phyloP scores from a whole-genome alignment of 2,329 filamentous ascomycete species.

The Pseudopithomyces chartarum region DNA sequence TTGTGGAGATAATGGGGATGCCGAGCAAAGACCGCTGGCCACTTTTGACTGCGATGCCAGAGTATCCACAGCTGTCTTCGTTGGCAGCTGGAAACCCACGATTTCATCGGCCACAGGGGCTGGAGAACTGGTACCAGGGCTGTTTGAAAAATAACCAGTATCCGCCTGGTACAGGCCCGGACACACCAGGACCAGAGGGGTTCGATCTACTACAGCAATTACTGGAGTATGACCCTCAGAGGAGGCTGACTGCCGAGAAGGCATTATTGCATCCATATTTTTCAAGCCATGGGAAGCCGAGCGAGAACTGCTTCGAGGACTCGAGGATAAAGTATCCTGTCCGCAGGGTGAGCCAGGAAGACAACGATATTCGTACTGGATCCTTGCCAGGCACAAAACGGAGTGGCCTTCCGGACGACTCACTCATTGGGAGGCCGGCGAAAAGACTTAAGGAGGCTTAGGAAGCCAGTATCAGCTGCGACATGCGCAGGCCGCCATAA shows the following conservation, averaged over 20 bases:
- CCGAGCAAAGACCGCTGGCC: conserved; percentile 91
- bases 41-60: conserved; percentile 80
- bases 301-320: conserved; percentile 87
- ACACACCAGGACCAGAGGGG: conserved; percentile 65
- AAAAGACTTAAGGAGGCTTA: conserved; percentile 59
- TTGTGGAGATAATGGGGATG: conserved; percentile 92
- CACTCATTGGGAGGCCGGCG: conserved; percentile 60
- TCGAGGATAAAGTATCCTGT: conserved; percentile 87
- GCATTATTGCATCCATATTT: conserved; percentile 95
- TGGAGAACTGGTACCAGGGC: conserved; percentile 70
- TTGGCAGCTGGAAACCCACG: conserved; percentile 52
- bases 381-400: conserved; percentile 91
- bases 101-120: conserved; percentile 58
- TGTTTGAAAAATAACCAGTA: conserved; percentile 56
- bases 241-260: conserved; percentile 83
- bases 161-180: conserved; percentile 40
- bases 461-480: background rate
- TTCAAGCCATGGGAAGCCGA: conserved; percentile 63
- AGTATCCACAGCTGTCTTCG: conserved; percentile 73
- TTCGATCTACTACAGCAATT: conserved; percentile 81
- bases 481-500: background rate
- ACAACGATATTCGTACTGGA: conserved; percentile 91
- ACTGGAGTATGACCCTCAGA: conserved; percentile 90
- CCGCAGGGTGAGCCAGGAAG: conserved; percentile 87
- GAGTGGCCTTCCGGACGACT: conserved; percentile 83